Evolutionary conservation across 371 early-diverging fungal genomes (phyloP).

Genomic region (Rhizopus stolonifer): DNA sequence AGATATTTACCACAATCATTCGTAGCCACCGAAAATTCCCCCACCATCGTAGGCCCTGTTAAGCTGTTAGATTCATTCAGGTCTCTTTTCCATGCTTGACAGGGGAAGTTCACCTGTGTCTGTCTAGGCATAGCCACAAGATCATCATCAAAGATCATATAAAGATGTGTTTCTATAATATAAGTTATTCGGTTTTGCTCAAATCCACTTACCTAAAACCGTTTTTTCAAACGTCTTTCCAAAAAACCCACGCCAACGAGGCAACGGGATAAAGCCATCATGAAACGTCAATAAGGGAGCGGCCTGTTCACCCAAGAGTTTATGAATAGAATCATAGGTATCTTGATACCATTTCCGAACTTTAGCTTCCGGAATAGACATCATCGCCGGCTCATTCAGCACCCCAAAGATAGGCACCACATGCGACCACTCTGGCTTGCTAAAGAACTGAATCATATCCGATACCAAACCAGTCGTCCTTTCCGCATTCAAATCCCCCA

Average conservation of each 20-base stretch:
- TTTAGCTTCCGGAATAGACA: conserved; percentile 17
- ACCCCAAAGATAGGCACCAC: conserved; percentile 58
- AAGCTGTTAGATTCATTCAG: conserved; percentile 21
- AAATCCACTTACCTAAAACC: conserved; percentile 31
- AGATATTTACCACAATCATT: conserved; percentile 75
- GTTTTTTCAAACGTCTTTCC: conserved; percentile 25
- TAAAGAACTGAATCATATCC: conserved; percentile 40
- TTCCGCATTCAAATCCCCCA: conserved; percentile 35
- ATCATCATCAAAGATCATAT: conserved; percentile 44
- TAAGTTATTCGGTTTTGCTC: neutral
- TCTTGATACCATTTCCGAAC: conserved; percentile 37
- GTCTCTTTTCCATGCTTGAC: conserved; percentile 39
- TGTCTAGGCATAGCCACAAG: conserved; percentile 46
- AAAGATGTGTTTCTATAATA: conserved; percentile 43
- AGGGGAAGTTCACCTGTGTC: conserved; percentile 48
- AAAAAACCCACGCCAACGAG: conserved; percentile 41
- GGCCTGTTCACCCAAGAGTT: conserved; percentile 14
- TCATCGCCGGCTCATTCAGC: conserved; percentile 49
- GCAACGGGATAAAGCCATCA: conserved; percentile 43
- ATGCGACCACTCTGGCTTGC: conserved; percentile 48
- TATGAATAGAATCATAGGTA: conserved; percentile 35
- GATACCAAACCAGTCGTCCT: conserved; percentile 33
- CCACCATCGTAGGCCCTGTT: conserved; percentile 63
- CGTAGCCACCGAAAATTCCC: conserved; percentile 73
- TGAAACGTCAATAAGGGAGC: conserved; percentile 47